Conservation (phyloP, 164 flowering plant genomes). For the Vitis riparia region DNA sequence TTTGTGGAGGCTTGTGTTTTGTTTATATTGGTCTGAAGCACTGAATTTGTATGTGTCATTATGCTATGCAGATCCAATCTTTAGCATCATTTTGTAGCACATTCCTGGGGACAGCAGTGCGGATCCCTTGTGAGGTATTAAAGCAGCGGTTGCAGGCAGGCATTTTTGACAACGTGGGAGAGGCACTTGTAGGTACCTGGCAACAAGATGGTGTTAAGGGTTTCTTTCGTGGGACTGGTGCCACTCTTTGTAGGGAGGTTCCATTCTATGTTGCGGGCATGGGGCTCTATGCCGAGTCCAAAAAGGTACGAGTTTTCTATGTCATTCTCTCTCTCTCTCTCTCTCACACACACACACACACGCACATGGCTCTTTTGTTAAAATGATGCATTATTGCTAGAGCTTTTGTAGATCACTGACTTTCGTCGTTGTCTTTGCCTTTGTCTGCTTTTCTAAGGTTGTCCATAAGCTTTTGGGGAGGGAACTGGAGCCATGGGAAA, state of each 20-base stretch:
- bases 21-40: neutral
- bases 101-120: conserved; percentile 88
- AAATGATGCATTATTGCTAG: too few relatives aligned
- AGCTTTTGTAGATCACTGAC: too few relatives aligned
- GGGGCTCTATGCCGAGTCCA: conserved; percentile 95
- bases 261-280: conserved; percentile 99
- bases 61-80: conserved; percentile 75
- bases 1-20: neutral
- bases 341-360: too few relatives aligned
- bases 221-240: conserved; percentile 98
- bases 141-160: conserved; percentile 98
- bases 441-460: conserved; percentile 32
- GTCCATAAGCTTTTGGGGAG: conserved; percentile 65
- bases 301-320: conserved; percentile 57
- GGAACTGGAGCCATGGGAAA: conserved; percentile 95
- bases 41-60: neutral
- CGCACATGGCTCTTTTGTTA: too few relatives aligned
- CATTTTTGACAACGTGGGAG: conserved; percentile 89
- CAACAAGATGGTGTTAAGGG: conserved; percentile 90
- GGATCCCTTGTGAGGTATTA: conserved; percentile 96
- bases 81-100: conserved; percentile 94
- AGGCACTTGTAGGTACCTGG: conserved; percentile 88
- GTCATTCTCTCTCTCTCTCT: too few relatives aligned
- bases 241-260: conserved; percentile 95
- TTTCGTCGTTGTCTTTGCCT: neutral